phyloP scores from a whole-genome alignment of 140 eudicot species.

The Cichorium intybus region DNA sequence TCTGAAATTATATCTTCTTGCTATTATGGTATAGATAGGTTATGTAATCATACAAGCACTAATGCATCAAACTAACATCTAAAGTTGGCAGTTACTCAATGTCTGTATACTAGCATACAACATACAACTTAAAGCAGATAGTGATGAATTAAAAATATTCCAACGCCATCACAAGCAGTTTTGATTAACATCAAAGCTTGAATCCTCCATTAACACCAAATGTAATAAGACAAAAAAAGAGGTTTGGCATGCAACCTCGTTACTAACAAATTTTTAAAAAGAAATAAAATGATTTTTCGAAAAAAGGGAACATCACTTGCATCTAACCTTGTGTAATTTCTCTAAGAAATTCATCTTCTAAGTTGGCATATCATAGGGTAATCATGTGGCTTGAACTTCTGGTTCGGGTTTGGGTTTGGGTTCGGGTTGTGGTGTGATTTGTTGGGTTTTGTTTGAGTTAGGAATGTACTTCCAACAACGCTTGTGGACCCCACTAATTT shows the following conservation, averaged over 20 bases:
- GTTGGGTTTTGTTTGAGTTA: slow-evolving; percentile 39
- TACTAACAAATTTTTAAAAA: not conserved
- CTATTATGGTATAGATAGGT: not conserved
- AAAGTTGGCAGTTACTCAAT: not conserved
- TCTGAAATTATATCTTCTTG: not conserved
- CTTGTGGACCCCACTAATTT: slow-evolving; percentile 96
- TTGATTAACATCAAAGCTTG: slow-evolving; percentile 19
- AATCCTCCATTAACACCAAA: not conserved
- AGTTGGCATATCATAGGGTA: not conserved
- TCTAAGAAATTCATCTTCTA: not conserved
- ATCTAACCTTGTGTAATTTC: slow-evolving; percentile 7
- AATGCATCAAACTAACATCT: not conserved
- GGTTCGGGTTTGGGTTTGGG: slow-evolving; percentile 36
- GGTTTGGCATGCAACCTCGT: slow-evolving; percentile 16
- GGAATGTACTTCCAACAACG: slow-evolving; percentile 87
- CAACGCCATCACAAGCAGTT: not conserved
- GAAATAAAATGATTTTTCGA: not conserved
- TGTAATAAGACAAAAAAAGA: not conserved
- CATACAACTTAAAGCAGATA: not conserved
- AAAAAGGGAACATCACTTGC: not conserved
- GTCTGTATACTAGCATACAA: not conserved
- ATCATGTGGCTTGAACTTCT: slow-evolving; percentile 51
- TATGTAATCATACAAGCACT: slow-evolving; percentile 1
- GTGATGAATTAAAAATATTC: not conserved
- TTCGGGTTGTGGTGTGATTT: slow-evolving; percentile 40